These are phyloP conservation scores for Candida insectalens DNA, from an alignment of 805 yeast species.

Conservation along the genomic window DNA sequence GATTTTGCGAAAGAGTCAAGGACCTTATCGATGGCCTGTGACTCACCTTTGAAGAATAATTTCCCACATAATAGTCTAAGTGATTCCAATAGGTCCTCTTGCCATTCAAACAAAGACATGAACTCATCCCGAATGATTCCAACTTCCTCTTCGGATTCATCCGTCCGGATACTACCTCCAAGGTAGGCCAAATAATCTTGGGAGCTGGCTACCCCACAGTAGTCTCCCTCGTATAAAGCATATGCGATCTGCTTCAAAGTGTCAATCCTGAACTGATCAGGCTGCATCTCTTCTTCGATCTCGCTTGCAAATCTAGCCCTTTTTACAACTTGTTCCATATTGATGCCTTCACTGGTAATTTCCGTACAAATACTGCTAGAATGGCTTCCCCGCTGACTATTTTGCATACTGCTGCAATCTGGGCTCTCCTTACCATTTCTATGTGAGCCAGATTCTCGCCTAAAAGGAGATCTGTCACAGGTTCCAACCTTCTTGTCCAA, in stretches of 20 bases:
- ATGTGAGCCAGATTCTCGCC: no score
- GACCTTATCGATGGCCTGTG: slow-evolving; percentile 70
- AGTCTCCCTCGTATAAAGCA: slow-evolving; percentile 24
- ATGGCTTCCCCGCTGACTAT: no score
- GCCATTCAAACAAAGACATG: slow-evolving; percentile 36
- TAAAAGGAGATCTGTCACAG: no score
- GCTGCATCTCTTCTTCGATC: no score
- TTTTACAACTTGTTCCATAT: no score
- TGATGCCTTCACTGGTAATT: no score
- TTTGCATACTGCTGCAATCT: no score
- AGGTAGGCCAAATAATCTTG: slow-evolving; percentile 18
- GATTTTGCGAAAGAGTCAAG: slow-evolving; percentile 57
- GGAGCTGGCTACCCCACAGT: slow-evolving; percentile 12
- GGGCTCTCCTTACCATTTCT: no score
- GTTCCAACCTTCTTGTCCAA: no score
- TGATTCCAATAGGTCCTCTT: slow-evolving; percentile 42
- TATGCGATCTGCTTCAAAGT: slow-evolving; percentile 18
- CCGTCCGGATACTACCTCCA: slow-evolving; percentile 15
- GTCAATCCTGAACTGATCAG: no score
- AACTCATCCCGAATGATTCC: slow-evolving; percentile 31
- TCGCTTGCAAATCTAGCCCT: no score
- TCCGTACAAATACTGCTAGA: no score
- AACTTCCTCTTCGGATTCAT: slow-evolving; percentile 24
- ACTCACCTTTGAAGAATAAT: slow-evolving; percentile 72
- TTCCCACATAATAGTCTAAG: slow-evolving; percentile 53